Percentiles rank a stretch among this genome's conserved stretches.
Evolutionary conservation across 1,139 yeast genomes (phyloP).

Genomic region (Geotrichum macrosporum): DNA sequence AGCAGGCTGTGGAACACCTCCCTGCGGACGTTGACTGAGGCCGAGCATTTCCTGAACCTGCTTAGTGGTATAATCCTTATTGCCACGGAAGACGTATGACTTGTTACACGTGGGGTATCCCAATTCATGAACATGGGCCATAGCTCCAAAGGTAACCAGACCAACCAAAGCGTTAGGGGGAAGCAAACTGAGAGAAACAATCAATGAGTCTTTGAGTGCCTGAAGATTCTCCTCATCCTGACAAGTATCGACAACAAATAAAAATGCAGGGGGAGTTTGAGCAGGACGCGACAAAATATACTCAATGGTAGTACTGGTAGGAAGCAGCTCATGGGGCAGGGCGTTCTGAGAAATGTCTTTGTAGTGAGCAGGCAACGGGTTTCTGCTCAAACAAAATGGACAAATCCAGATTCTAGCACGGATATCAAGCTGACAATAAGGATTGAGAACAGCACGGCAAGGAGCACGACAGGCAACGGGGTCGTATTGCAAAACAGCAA

Average conservation of each 20-base stretch:
- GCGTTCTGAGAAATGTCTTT: constrained; percentile 77
- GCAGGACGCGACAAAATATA: constrained; percentile 86
- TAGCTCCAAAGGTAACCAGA: constrained; percentile 88
- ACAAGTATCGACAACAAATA: constrained; percentile 87
- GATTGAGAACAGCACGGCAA: constrained; percentile 85
- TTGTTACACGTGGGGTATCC: constrained; percentile 74
- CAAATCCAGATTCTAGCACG: constrained; percentile 84
- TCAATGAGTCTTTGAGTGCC: constrained; percentile 81
- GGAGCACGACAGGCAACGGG: constrained; percentile 81
- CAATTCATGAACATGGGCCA: constrained; percentile 90
- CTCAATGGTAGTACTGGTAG: constrained; percentile 77
- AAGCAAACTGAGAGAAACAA: constrained; percentile 72
- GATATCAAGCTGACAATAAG: constrained; percentile 76
- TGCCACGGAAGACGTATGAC: constrained; percentile 88
- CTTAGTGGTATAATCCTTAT: constrained; percentile 75
- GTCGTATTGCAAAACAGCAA: constrained; percentile 81
- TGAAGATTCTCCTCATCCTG: constrained; percentile 90
- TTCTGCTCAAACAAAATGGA: constrained; percentile 77
- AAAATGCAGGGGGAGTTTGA: constrained; percentile 85
- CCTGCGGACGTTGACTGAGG: constrained; percentile 38
- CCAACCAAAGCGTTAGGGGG: constrained; percentile 96
- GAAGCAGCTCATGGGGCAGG: constrained; percentile 80
- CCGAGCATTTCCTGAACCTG: constrained; percentile 75
- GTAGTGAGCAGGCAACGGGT: constrained; percentile 86
- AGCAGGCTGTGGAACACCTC: constrained; percentile 11